Base-by-base conservation (phyloP, 495 filamentous ascomycete genomes). In the Trichocladium antarcticum region DNA sequence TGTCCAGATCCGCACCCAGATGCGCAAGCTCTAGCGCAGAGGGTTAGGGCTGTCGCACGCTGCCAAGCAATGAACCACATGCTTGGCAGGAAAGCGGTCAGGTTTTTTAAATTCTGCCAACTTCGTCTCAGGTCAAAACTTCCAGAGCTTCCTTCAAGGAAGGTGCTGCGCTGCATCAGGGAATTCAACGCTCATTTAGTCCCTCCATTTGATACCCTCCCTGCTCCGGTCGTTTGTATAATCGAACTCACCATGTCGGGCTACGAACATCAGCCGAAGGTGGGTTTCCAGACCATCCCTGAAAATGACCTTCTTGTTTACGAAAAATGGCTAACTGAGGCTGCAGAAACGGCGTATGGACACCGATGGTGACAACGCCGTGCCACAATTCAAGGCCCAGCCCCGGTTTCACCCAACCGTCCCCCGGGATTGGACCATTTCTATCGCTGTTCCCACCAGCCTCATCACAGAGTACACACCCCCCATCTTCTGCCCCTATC, bases 401-500 rank as follows among this genome's bases (percentile, higher is more conserved):
- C 27, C 40, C 7, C 59, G 66, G 32, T 71, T 73, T 48, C 56
- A 55, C 47, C 68, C 70, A 11, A 58, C 58, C 0, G 47, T 51
- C 7, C 64, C 69, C 9, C 61, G 72, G 19, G 54, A 68, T 0
- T 74, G 72, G 72, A 74, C 72, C 0, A 38, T 74, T 14, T 73
- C 72, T 7, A 61, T 74, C 11, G 72, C 72, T 3, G 58, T 74
- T 19, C 68, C 72, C 2, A 70, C 67, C 10, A 74, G 70, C 52
- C 58, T 74, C 6, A 63, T 74, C 39, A 62, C 68, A 38, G 67
- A 68, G 78, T 79, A 58, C 51, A 32, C 31, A 32, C 7, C 7
- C 31, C 7, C 3, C 31, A 66, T 56, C 20, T 12, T 16, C 9
- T 6, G 15, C 2, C 27, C 12, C 22, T 40, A 21, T 16, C 36